These are phyloP conservation scores for Fusarium kyushuense DNA, from an alignment of 2,329 filamentous ascomycete genomes.

Conservation along the genomic window DNA sequence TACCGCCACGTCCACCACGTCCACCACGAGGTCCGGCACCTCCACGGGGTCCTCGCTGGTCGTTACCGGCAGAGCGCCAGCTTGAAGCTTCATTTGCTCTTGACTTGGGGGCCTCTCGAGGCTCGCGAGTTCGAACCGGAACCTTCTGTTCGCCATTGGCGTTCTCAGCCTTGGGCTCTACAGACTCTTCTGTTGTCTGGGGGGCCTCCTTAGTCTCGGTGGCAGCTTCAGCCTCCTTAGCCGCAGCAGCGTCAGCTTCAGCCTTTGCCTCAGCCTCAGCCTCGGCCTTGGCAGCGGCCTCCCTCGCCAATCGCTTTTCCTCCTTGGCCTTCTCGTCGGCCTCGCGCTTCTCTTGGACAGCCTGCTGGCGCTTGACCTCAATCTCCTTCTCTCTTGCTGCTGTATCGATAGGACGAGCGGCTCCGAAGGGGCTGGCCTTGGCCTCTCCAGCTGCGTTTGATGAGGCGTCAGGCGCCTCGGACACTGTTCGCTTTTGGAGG, in stretches of 20 bases:
- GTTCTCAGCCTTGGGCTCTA: conserved; percentile 42
- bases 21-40: conserved; percentile 60
- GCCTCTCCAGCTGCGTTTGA: conserved; percentile 70
- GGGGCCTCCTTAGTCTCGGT: conserved; percentile 48
- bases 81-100: conserved; percentile 69
- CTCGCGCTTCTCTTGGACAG: conserved; percentile 84
- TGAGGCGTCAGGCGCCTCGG: conserved; percentile 70
- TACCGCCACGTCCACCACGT: conserved; percentile 55
- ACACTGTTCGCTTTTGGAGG: conserved; percentile 89
- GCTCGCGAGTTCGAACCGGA: conserved; percentile 56
- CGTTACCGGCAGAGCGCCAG: conserved; percentile 68
- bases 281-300: conserved; percentile 63
- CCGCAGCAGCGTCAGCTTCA: conserved; percentile 48
- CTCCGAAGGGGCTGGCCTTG: conserved; percentile 94
- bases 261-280: conserved; percentile 54
- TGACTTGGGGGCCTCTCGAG: conserved; percentile 62
- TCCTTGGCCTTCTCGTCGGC: conserved; percentile 88
- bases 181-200: conserved; percentile 46
- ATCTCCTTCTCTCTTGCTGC: conserved; percentile 88
- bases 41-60: conserved; percentile 62
- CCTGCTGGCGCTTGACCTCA: conserved; percentile 84
- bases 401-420: conserved; percentile 93
- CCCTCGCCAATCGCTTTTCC: conserved; percentile 72
- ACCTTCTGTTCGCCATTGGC: conserved; percentile 63
- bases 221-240: conserved; percentile 48